Conservation (phyloP, 108 stramenopile species). For the Aureococcus anophagefferens region DNA sequence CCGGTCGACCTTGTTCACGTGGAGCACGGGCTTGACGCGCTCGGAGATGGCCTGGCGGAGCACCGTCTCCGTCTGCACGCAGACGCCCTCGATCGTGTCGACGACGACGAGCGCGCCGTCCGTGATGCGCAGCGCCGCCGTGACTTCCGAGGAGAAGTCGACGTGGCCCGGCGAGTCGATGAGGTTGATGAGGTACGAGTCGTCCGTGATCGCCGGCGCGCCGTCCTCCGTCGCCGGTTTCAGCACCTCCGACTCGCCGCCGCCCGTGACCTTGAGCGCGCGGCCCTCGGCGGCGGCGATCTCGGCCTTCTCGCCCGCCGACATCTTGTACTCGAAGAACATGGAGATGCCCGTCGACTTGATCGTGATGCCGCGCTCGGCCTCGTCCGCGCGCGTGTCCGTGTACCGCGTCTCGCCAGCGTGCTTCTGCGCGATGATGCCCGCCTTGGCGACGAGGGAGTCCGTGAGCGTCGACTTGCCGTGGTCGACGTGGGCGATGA, state of each 20-base stretch:
- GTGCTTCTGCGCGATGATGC: constrained; percentile 97
- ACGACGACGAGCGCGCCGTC: constrained; percentile 99
- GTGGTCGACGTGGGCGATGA: constrained; percentile 99
- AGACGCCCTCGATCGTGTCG: constrained; percentile 98
- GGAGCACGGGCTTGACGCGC: constrained; percentile 93
- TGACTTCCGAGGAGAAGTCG: constrained; percentile 99
- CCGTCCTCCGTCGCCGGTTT: constrained; percentile 30
- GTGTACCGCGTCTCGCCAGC: constrained; percentile 99
- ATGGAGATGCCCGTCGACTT: constrained; percentile 99
- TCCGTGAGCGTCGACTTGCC: constrained; percentile 99
- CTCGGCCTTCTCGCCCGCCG: constrained; percentile 58
- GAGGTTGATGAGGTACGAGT: constrained; percentile 97
- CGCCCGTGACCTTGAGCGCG: constrained; percentile 30
- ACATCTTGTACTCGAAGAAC: constrained; percentile 99
- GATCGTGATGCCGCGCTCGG: constrained; percentile 99
- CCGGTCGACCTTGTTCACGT: constrained; percentile 99
- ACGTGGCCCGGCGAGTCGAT: constrained; percentile 99
- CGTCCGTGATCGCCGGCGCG: constrained; percentile 77
- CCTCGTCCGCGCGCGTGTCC: constrained; percentile 99
- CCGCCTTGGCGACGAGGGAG: constrained; percentile 99
- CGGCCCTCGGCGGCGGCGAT: neutral
- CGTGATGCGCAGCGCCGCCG: constrained; percentile 98
- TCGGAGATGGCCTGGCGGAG: constrained; percentile 98
- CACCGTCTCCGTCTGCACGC: constrained; percentile 99
- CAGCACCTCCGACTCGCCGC: constrained; percentile 10